Evolutionary conservation across 257 asterid species (phyloP).

Genomic region (Solanum chiquidenum): DNA sequence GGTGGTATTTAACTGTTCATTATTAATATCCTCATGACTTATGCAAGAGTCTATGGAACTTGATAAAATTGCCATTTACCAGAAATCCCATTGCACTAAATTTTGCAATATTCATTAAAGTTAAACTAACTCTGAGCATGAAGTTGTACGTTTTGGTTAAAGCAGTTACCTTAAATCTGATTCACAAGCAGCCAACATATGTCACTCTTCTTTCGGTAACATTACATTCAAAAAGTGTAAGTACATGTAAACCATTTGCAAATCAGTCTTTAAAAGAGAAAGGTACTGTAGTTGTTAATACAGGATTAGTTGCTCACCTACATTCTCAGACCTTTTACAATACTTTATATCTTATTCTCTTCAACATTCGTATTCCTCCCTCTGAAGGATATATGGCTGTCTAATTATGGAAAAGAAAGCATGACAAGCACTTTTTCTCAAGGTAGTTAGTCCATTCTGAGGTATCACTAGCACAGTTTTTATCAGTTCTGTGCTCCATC

Average conservation of each 20-base stretch:
- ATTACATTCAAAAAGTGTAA: not conserved
- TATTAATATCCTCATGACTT: too few relatives aligned
- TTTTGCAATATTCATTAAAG: too few relatives aligned
- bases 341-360: not conserved
- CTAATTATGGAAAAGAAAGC: too few relatives aligned
- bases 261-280: not conserved
- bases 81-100: not conserved
- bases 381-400: too few relatives aligned
- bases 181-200: too few relatives aligned
- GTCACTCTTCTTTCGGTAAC: not conserved
- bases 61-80: not conserved
- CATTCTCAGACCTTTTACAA: not conserved
- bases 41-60: too few relatives aligned
- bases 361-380: too few relatives aligned
- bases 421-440: too few relatives aligned
- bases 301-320: not conserved
- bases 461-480: too few relatives aligned
- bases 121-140: not conserved
- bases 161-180: constrained; percentile 56
- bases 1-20: too few relatives aligned
- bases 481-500: too few relatives aligned
- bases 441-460: too few relatives aligned
- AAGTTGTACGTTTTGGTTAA: not conserved
- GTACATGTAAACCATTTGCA: not conserved
- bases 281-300: not conserved